Percentiles rank a stretch among this genome's conserved stretches.
Conservation (phyloP, 306 rosid genomes). For the Quercus variabilis region DNA sequence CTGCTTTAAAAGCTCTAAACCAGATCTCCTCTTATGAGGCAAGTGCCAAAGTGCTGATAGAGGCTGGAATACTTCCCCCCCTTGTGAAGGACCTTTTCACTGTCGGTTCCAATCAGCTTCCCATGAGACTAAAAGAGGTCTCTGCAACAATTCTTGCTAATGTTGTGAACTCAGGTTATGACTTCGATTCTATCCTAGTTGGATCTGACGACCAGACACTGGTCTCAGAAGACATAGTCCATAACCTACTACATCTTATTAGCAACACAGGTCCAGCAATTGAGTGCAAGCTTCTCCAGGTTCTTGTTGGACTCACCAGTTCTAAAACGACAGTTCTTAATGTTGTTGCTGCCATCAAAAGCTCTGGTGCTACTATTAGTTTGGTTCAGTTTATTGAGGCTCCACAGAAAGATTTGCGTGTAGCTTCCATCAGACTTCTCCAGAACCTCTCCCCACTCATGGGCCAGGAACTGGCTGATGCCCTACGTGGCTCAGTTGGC, state of each 20-base stretch:
- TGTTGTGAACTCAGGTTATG: constrained; percentile 79
- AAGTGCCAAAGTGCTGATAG: constrained; percentile 82
- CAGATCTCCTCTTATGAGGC: constrained; percentile 88
- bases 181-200: constrained; percentile 72
- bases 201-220: constrained; percentile 79
- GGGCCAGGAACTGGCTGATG: constrained; percentile 97
- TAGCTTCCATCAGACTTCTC: constrained; percentile 83
- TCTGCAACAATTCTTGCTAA: constrained; percentile 95
- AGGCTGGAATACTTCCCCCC: constrained; percentile 93
- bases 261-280: constrained; percentile 99
- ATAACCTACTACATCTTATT: constrained; percentile 86
- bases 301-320: constrained; percentile 87
- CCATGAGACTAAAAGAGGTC: constrained; percentile 83
- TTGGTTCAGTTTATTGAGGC: constrained; percentile 94
- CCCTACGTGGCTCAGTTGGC: constrained; percentile 89
- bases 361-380: constrained; percentile 97
- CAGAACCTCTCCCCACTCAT: constrained; percentile 76
- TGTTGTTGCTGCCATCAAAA: constrained; percentile 84
- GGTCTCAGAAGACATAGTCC: constrained; percentile 92
- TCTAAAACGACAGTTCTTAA: constrained; percentile 60
- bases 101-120: constrained; percentile 77
- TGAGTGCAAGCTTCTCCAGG: constrained; percentile 94
- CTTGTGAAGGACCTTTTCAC: constrained; percentile 92
- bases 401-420: constrained; percentile 83
- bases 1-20: constrained; percentile 89